Evolutionary conservation across 805 yeast genomes (phyloP), one percentile per base, ranked within the genome.

Genomic region (Saccharomyces mikatae): DNA sequence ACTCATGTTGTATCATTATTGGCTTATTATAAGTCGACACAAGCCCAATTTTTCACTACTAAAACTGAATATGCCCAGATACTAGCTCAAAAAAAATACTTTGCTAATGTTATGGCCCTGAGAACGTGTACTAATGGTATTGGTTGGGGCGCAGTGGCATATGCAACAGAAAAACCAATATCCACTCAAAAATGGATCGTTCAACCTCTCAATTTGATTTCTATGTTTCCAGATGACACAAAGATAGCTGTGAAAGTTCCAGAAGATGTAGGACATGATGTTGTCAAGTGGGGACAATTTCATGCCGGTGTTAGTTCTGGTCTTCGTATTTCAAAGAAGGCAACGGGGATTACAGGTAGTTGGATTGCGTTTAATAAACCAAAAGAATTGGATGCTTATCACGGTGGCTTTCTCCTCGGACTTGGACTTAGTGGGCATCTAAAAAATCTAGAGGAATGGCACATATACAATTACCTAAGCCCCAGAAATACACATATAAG

Each of bases 391-490:
- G 83, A 81, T 60, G 80, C 96, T 0, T 91, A 88, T 57, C 97
- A 91, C 73, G 97, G 97, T 24, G 99, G 99, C 0, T 90, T 94
- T 61, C 70, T 94, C n/a, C 71, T 89, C 21, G 99, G 97, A 0
- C 74, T 94, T 27, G 99, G 99, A 0, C 72, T 94, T 30, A 89
- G 89, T 70, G 98, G 98, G 0, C 96, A 91, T 66, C 71, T 94
- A 62, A 82, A 80, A 54, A 76, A 78, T 46, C 71, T 94, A 27
- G 98, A 92, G 63, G 97, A 94, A 68, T 94, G 98, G 97, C 97
- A 91, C 66, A 87, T 92, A 30, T 94, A 89, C 68, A 91, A 92
- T 64, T 90, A 89, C 60, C 72, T 94, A 52, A 96, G 96, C 0
- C 96, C 96, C 0, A 91, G 94, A 60, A 89, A 88, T 62, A 80